Percentiles rank a stretch among this genome's conserved stretches.
phyloP scores from a whole-genome alignment of 768 basidiomycete species.

The Lactarius hatsudake region DNA sequence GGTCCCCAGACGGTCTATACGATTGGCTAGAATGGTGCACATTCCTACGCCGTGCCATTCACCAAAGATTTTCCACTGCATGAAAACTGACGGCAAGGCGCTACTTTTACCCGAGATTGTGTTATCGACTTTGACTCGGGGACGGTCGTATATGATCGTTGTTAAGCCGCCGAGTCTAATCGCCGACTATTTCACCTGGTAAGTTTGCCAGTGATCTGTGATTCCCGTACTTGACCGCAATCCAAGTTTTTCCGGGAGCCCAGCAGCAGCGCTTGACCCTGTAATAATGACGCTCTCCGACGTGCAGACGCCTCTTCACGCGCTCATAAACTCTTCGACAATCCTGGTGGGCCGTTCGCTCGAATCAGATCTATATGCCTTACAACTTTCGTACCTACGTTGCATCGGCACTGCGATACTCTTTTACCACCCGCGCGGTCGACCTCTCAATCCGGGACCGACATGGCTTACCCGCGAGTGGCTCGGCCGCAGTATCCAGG shows the following conservation, averaged over 20 bases:
- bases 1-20: neutral
- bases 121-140: neutral
- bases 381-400: constrained; percentile 79
- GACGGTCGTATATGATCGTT: neutral
- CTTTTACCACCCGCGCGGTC: constrained; percentile 90
- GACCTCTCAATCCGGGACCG: constrained; percentile 86
- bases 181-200: neutral
- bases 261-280: constrained; percentile 58
- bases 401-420: constrained; percentile 90
- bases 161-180: neutral
- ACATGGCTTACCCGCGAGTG: constrained; percentile 95
- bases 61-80: neutral
- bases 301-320: constrained; percentile 69
- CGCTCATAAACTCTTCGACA: constrained; percentile 59
- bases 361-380: constrained; percentile 86
- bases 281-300: constrained; percentile 78
- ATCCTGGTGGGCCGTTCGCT: constrained; percentile 94
- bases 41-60: neutral
- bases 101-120: neutral
- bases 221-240: neutral
- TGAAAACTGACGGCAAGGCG: neutral
- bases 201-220: neutral
- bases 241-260: constrained; percentile 89
- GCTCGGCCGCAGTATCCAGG: constrained; percentile 88
- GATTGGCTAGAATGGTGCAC: neutral